Evolutionary conservation across 495 filamentous ascomycete species (phyloP), one percentile per base, ranked within the genome.

Genomic region (Aspergillus heteromorphus): DNA sequence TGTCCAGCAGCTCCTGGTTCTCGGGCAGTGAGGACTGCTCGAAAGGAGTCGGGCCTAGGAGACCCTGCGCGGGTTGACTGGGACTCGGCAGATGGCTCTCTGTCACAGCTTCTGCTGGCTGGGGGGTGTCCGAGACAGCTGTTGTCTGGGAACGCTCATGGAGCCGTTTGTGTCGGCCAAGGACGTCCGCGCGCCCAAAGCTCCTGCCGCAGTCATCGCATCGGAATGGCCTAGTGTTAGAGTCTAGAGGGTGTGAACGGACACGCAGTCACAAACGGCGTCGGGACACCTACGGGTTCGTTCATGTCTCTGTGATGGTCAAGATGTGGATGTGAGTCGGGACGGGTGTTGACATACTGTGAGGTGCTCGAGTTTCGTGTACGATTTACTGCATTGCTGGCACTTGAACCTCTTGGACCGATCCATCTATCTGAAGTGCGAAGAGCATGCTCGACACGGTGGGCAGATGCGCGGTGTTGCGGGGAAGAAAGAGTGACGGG

Each of bases 341-440:
- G 16, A 21, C n/a, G 20, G 31, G 6, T 18, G 5, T 29, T 13
- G 18, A 54, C 57, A 18, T 49, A 60, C 54, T 11, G 31, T 63
- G 6, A 63, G 48, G 38, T 63, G 61, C 41, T 60, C 61, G 18
- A 55, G 31, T 49, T 63, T 63, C 4, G 61, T 55, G 36, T 63
- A 63, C 2, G 42, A 5, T 23, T 6, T 45, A 45, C 25, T 45
- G 42, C 42, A 45, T 45, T 45, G 19, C 2, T 25, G 42, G 14
- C 42, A 45, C 19, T 25, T 45, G 42, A 45, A 45, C 25, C 19
- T 45, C 20, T 45, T 45, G 42, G 5, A 1, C 13, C 42, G 42
- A 45, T 45, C 42, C 42, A 45, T 45, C 14, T 14, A 20, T 23
- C 1, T 19, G 34, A 38, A 27, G 3, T 27, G 34, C n/a, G n/a